phyloP scores from a whole-genome alignment of 768 basidiomycete genomes.

The Trametes meyenii region DNA sequence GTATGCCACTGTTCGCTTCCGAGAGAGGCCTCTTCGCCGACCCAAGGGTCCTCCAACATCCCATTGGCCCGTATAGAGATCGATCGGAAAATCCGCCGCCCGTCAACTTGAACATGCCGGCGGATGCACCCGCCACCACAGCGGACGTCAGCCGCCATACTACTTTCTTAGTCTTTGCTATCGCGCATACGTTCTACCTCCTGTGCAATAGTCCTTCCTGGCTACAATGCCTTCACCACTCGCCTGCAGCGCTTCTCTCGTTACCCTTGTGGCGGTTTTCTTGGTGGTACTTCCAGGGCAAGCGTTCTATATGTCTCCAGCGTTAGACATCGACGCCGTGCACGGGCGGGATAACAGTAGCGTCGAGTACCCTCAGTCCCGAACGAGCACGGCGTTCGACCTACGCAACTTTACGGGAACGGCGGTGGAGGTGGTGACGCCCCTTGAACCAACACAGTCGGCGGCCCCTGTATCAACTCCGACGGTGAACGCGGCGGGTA shows the following conservation, averaged over 20 bases:
- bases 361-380: background rate
- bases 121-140: background rate
- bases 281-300: background rate
- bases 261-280: background rate
- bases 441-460: background rate
- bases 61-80: too few species aligned
- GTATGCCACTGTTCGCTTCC: too few species aligned
- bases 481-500: background rate
- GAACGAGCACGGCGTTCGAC: background rate
- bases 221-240: background rate
- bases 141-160: background rate
- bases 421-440: background rate
- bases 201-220: background rate
- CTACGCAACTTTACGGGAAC: constrained; percentile 2
- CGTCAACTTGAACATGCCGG: background rate
- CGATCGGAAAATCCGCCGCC: background rate
- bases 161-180: background rate
- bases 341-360: background rate
- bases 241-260: background rate
- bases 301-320: constrained; percentile 21
- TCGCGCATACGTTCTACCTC: background rate
- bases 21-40: too few species aligned
- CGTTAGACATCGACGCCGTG: constrained; percentile 9
- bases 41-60: too few species aligned
- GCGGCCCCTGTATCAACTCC: background rate